phyloP scores from a whole-genome alignment of 805 yeast genomes.

The Ogataea paradorogensis region DNA sequence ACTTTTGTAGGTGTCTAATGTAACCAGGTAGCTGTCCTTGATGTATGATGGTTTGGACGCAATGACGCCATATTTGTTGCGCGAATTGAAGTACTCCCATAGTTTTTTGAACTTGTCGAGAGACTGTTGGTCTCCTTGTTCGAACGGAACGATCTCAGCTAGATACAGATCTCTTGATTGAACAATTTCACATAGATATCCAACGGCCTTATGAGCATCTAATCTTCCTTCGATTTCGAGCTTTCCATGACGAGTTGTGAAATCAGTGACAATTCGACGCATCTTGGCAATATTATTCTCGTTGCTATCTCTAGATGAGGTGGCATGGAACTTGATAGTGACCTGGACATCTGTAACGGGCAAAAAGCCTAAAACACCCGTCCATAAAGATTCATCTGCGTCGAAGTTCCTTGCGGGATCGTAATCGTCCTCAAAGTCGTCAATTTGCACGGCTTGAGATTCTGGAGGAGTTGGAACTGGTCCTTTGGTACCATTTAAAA shows the following conservation, averaged over 20 bases:
- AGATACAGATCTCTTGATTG: constrained; percentile 52
- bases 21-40: constrained; percentile 62
- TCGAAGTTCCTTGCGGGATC: constrained; percentile 26
- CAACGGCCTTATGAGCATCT: constrained; percentile 49
- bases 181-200: constrained; percentile 49
- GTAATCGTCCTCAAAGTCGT: constrained; percentile 14
- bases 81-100: constrained; percentile 44
- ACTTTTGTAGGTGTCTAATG: constrained; percentile 17
- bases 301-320: constrained; percentile 13
- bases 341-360: constrained; percentile 17
- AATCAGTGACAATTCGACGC: constrained; percentile 19
- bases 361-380: constrained; percentile 23
- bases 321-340: constrained; percentile 14
- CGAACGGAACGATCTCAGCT: constrained; percentile 38
- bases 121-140: constrained; percentile 26
- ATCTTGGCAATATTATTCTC: constrained; percentile 14
- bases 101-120: constrained; percentile 31
- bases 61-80: constrained; percentile 59
- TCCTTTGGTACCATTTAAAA: constrained; percentile 15
- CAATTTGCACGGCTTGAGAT: constrained; percentile 10
- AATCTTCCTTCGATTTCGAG: constrained; percentile 63
- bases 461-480: constrained; percentile 18
- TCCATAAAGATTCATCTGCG: constrained; percentile 20
- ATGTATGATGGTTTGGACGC: constrained; percentile 47
- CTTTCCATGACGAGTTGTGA: constrained; percentile 12